phyloP scores from a whole-genome alignment of 2,329 filamentous ascomycete species.

The Alternaria triticina region DNA sequence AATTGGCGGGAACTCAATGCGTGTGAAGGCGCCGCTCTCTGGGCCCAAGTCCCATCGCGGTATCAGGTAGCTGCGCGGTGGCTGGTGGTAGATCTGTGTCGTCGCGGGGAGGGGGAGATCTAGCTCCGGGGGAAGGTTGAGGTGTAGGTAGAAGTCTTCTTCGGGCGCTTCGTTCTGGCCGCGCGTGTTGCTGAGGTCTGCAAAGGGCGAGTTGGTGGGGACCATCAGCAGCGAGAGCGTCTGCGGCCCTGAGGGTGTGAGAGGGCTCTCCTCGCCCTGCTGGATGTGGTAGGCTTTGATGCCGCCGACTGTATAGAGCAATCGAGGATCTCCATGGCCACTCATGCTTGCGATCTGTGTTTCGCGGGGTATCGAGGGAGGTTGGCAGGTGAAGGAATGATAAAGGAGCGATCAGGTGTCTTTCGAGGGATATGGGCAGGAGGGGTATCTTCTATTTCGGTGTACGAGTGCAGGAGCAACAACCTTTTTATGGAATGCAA shows the following conservation, averaged over 20 bases:
- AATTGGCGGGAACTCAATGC: constrained; percentile 84
- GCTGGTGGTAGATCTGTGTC: constrained; percentile 96
- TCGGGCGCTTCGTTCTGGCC: constrained; percentile 59
- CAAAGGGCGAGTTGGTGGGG: constrained; percentile 78
- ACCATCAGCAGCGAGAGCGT: constrained; percentile 96
- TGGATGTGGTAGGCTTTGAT: constrained; percentile 91
- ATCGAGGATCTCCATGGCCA: constrained; percentile 61
- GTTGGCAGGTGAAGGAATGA: neutral
- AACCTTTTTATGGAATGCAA: constrained; percentile 19
- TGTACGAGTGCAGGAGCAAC: constrained; percentile 4
- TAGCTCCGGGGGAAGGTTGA: constrained; percentile 92
- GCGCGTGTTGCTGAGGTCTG: constrained; percentile 62
- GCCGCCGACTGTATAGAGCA: constrained; percentile 71
- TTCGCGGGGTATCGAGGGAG: constrained; percentile 14
- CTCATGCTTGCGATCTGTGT: constrained; percentile 47
- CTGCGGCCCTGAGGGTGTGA: constrained; percentile 86
- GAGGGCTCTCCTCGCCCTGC: constrained; percentile 80
- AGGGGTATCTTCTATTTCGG: constrained; percentile 23
- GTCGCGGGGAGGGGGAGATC: constrained; percentile 92
- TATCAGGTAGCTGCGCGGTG: constrained; percentile 89
- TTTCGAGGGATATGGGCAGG: neutral
- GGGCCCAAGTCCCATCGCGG: constrained; percentile 93
- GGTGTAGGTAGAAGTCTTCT: constrained; percentile 95
- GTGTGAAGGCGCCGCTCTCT: constrained; percentile 87
- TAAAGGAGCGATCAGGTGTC: neutral